Base-by-base conservation (phyloP, 139 green algal genomes). In the Desmodesmus armatus region DNA sequence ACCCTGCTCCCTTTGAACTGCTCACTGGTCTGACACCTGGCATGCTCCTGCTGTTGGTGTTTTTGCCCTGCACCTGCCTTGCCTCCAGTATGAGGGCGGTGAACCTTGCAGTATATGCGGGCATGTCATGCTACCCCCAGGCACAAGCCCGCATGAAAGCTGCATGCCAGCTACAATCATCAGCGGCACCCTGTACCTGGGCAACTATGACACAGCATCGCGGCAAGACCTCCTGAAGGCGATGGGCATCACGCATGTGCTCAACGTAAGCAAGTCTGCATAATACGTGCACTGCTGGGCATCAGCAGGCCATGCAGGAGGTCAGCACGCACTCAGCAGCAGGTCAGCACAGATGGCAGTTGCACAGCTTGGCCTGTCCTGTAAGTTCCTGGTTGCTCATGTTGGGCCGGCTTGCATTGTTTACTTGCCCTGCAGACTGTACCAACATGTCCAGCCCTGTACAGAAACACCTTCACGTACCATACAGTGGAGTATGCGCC, bases 401-500 rank as follows among this genome's bases (percentile, higher is more conserved):
- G 47, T 44, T n/a, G 49, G 23, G 74, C n/a, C 33, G 3, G 31
- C 41, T 13, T 27, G 7, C 29, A 5, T 66, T 67, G 41, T 62
- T 41, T 6, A 3, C 29, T 53, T 75, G n/a, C 66, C 0, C 27
- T 82, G 90, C 92, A 98, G 96, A 96, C 91, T 6, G 96, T 98
- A 39, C 95, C 96, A 29, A 89, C 79, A 23, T 96, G 92, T 83
- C 94, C 94, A 21, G 88, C 91, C 1, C 86, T 98, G n/a, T 98
- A 96, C 91, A 95, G 91, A 17, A 98, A 98, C 90, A 97, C 94
- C 2, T 99, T 98, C 80, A 93, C 73, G 0, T 98, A 98, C 87
- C 88, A 97, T 87, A 97, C 92, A 39, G 90, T 93, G 0, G 76
- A 76, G 2, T 66, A 31, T 0, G 76, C 80, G 7, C 95, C 95